These are phyloP conservation scores for Babesia ovata DNA, from an alignment of 169 alveolate species.

Conservation along the genomic window DNA sequence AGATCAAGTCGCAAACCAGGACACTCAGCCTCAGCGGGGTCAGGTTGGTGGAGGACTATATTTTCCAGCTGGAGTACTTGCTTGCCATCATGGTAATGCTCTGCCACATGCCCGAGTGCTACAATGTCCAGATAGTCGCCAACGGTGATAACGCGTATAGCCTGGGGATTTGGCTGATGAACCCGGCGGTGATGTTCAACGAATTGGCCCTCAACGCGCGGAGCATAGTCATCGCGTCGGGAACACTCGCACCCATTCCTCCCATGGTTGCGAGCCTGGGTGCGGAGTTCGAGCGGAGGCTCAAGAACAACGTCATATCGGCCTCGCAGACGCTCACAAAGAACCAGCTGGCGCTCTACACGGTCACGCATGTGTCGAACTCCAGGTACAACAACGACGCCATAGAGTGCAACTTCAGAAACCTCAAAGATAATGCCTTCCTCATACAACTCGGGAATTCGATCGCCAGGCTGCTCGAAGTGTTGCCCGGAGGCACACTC, in stretches of 20 bases:
- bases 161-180: slow-evolving; percentile 45
- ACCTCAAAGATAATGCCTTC: slow-evolving; percentile 20
- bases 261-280: slow-evolving; percentile 54
- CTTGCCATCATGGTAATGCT: slow-evolving; percentile 41
- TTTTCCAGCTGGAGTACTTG: slow-evolving; percentile 17
- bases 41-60: slow-evolving; percentile 16
- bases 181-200: slow-evolving; percentile 40
- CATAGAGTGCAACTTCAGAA: slow-evolving; percentile 31
- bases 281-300: slow-evolving; percentile 15
- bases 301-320: slow-evolving; percentile 22
- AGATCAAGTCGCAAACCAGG: slow-evolving; percentile 21
- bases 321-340: slow-evolving; percentile 35
- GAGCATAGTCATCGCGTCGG: slow-evolving; percentile 91
- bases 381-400: background rate
- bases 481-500: slow-evolving; percentile 55
- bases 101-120: slow-evolving; percentile 51
- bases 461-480: slow-evolving; percentile 30
- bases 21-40: slow-evolving; percentile 3
- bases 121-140: slow-evolving; percentile 29
- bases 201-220: slow-evolving; percentile 63
- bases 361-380: slow-evolving; percentile 13
- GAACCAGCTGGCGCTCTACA: slow-evolving; percentile 43
- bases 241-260: slow-evolving; percentile 88
- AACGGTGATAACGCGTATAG: background rate
- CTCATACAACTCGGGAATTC: slow-evolving; percentile 15